Conservation (phyloP, 2,329 filamentous ascomycete genomes). For the Aspergillus sp. region DNA sequence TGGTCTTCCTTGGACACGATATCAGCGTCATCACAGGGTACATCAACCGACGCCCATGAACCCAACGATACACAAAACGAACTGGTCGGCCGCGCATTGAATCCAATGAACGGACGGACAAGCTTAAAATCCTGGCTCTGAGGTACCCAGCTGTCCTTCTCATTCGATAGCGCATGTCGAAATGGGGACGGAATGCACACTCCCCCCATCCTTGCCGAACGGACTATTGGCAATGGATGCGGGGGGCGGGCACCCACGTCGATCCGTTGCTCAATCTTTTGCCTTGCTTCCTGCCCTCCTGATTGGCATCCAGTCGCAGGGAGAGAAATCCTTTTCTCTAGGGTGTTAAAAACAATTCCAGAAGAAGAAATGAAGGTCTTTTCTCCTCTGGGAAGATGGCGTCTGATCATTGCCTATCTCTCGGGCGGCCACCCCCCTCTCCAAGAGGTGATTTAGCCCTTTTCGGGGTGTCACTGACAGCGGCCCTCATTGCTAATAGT, state of each 20-base stretch:
- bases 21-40: background rate
- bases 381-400: conserved; percentile 2
- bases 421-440: conserved; percentile 12
- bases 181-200: conserved; percentile 23
- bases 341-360: background rate
- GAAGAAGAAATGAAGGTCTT: background rate
- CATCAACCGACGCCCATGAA: background rate
- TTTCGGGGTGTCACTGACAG: conserved; percentile 27
- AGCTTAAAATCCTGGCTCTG: conserved; percentile 16
- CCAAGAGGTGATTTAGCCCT: conserved; percentile 14
- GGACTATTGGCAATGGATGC: conserved; percentile 38
- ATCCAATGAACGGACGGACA: conserved; percentile 5
- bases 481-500: conserved; percentile 21
- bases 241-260: conserved; percentile 31
- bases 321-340: background rate
- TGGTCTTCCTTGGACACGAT: background rate
- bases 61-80: conserved; percentile 2
- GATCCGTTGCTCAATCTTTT: conserved; percentile 30
- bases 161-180: conserved; percentile 23
- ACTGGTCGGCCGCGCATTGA: background rate
- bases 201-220: conserved; percentile 25
- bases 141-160: conserved; percentile 6
- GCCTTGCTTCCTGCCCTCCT: conserved; percentile 29
- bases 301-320: conserved; percentile 23
- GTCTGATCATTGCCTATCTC: conserved; percentile 6